phyloP scores from a whole-genome alignment of 2,329 filamentous ascomycete genomes.

The Didymella segeticola region DNA sequence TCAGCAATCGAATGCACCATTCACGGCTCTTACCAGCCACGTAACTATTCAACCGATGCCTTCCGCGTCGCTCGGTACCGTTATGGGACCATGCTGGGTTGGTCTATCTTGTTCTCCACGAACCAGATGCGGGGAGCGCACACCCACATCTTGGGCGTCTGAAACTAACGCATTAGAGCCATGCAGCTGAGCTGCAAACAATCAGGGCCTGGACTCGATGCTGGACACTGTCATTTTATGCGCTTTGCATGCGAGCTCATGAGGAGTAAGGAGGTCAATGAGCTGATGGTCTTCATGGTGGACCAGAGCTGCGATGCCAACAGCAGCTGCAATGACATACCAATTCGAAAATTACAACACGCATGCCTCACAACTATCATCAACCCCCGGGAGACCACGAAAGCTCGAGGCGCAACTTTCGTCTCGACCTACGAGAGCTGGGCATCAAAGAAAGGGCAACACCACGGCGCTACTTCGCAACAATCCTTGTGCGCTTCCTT shows the following conservation, averaged over 20 bases:
- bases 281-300: background rate
- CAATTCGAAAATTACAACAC: background rate
- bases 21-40: constrained; percentile 3
- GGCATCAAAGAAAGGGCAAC: background rate
- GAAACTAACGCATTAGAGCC: constrained; percentile 8
- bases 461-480: background rate
- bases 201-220: constrained; percentile 7
- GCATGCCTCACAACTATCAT: background rate
- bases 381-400: background rate
- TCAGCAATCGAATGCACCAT: constrained; percentile 7
- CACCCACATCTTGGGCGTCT: background rate
- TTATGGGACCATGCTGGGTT: background rate
- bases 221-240: background rate
- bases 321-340: background rate
- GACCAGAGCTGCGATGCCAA: background rate
- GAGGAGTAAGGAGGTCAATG: background rate
- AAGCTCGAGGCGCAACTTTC: background rate
- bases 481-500: background rate
- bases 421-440: background rate
- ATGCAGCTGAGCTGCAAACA: constrained; percentile 15
- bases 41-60: background rate
- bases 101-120: constrained; percentile 8
- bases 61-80: constrained; percentile 5
- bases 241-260: background rate
- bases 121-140: constrained; percentile 8